Evolutionary conservation across 768 basidiomycete genomes (phyloP).

Genomic region (Naganishia randhawae): DNA sequence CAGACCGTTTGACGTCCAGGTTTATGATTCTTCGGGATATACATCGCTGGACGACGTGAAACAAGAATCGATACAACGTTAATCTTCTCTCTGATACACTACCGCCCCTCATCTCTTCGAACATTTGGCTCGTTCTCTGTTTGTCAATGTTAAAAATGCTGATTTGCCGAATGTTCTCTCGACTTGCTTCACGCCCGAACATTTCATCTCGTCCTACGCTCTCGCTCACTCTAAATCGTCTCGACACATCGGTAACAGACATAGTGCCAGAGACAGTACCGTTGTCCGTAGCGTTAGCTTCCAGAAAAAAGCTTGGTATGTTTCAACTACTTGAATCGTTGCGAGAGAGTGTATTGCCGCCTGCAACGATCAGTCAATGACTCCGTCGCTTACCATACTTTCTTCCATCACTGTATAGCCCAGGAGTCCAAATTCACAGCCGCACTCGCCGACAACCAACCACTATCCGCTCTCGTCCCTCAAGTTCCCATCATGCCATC

Average conservation of each 20-base stretch:
- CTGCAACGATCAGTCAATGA: background rate
- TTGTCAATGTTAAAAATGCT: background rate
- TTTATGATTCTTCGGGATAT: background rate
- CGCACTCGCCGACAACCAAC: conserved; percentile 12
- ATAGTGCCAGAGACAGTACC: conserved; percentile 44
- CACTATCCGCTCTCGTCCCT: conserved; percentile 16
- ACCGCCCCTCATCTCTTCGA: background rate
- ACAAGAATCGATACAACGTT: conserved; percentile 34
- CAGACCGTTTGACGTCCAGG: conserved; percentile 12
- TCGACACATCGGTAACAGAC: conserved; percentile 30
- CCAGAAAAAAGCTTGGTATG: conserved; percentile 27
- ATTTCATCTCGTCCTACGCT: background rate
- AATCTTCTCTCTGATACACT: conserved; percentile 52
- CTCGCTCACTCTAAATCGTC: background rate
- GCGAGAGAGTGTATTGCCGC: background rate
- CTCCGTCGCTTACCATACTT: background rate
- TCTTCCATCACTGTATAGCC: background rate
- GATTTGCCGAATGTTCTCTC: background rate
- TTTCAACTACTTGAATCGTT: background rate
- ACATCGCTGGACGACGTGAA: conserved; percentile 2
- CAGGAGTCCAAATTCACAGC: background rate
- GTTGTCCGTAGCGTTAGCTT: conserved; percentile 34
- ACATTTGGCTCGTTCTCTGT: background rate
- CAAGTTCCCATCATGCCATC: conserved; percentile 9
- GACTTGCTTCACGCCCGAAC: no score